Base-by-base conservation (phyloP, 352 stramenopile species). In the Phytophthora macrochlamydospora region DNA sequence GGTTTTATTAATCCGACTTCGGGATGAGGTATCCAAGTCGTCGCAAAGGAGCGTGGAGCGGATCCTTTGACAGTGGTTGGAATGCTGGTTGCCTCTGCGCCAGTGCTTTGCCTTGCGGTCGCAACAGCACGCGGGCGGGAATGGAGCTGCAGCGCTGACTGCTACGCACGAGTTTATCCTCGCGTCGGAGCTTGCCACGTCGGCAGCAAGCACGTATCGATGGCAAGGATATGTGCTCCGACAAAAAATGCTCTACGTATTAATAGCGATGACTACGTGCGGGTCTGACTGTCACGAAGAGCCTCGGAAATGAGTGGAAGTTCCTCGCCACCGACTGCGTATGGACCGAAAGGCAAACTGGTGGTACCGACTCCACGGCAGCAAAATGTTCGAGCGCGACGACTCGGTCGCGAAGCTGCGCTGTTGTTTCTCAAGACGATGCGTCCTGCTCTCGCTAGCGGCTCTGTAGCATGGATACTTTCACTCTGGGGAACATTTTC, bases 401-500 rank as follows among this genome's bases (percentile, higher is more conserved):
- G 33, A 2, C 51, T 14, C 35, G 11, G 51, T 8, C 12, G 29
- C 2, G 51, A 57, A 28, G 33, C 51, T n/a, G 32, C 24, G 2
- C 4, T 18, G 24, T 29, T 57, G n/a, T 28, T 59, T 13, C 53
- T 59, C 1, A 59, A 51, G 29, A 32, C 51, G 37, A 43, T 51
- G 53, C 53, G 53, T 1, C 53, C 38, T 7, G 53, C 28, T 5
- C 28, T 31, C 6, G 35, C 37, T 30, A 43, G 53, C 28, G 53
- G 40, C 2, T 38, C 53, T 18, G 40, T 59, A 40, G 28, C 53
- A 2, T 59, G 53, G 38, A 59, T 29, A 40, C 31, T 28, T 65
- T 65, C 38, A 62, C 56, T 1, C 44, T 62, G 31, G 57, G 48
- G 2, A 65, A 58, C 40, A 28, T 58, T 24, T 30, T 51, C 9